A percentile compares a stretch with the other conserved stretches of the same genome.
Conservation (phyloP, 345 rosid species). For the Turnera subulata region DNA sequence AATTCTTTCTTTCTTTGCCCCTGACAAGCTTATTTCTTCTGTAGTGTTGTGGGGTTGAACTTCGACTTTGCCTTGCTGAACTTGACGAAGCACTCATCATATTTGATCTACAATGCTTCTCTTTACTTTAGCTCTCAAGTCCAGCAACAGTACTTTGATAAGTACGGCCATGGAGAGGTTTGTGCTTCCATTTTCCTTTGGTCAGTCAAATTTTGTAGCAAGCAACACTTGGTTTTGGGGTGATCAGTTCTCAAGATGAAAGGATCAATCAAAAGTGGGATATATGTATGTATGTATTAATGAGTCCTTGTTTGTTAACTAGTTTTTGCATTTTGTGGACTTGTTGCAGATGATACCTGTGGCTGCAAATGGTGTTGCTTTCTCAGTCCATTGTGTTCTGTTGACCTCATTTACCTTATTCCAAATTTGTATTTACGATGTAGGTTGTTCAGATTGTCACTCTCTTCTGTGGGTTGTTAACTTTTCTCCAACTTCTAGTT, state of each 20-base stretch:
- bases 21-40: not conserved
- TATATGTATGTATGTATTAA: no score
- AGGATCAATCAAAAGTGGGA: no score
- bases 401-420: constrained; percentile 59
- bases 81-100: constrained; percentile 91
- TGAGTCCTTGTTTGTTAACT: no score
- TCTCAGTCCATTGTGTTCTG: constrained; percentile 86
- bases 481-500: not conserved
- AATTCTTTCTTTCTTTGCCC: not conserved
- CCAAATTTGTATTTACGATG: constrained; percentile 78
- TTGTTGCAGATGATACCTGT: constrained; percentile 88
- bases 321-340: no score
- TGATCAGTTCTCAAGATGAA: no score
- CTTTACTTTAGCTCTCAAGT: constrained; percentile 80
- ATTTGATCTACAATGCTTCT: constrained; percentile 77
- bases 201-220: not conserved
- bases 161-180: constrained; percentile 60
- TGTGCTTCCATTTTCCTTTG: not conserved
- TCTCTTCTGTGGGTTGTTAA: not conserved
- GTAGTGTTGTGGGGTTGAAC: constrained; percentile 83
- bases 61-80: constrained; percentile 85
- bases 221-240: not conserved
- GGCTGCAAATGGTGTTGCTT: constrained; percentile 90
- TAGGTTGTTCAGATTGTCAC: constrained; percentile 27
- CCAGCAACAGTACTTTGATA: constrained; percentile 70